Evolutionary conservation across 2,329 filamentous ascomycete species (phyloP), one percentile per base, ranked within the genome.

Genomic region (Dactylellina sp.): DNA sequence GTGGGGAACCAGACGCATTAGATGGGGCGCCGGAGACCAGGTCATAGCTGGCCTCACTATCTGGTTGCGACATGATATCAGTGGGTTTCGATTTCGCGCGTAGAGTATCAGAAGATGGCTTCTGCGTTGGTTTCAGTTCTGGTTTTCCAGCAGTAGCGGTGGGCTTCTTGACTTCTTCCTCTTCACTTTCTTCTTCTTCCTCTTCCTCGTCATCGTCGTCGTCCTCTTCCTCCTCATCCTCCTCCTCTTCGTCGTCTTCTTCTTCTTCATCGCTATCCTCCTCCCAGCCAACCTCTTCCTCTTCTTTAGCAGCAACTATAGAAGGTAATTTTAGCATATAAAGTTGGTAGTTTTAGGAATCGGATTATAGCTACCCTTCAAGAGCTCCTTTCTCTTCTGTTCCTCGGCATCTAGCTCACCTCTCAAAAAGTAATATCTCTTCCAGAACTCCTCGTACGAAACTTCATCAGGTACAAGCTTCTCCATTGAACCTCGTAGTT

Each of bases 41-140:
- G 80, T 99, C 95, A 81, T 99, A 99, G 83, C 93, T 97, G 16
- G 92, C 92, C 78, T 99, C 95, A 80, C 94, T 97, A 79, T 95
- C 95, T 6, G 93, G 89, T 77, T 95, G 91, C 24, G 91, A 96
- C 80, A 94, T 93, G 80, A 93, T 90, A 79, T 97, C 93, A 79
- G 96, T 90, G 24, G 93, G 83, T 61, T 76, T 77, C 24, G 89
- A 85, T 81, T 92, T 92, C 66, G 80, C 75, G 59, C 79, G 76
- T 76, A 77, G 72, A 46, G 78, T 78, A 53, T 78, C 79, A 56
- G 80, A 81, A 75, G 78, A 80, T 57, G 82, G 83, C 37, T 77
- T 80, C 79, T 86, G 85, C 25, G 78, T 78, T 11, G 77, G 79
- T 7, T 79, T 71, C 75, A 76, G 71, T 39, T 79, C 70, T 24